Percentiles rank a stretch among this genome's conserved stretches.
phyloP scores from a whole-genome alignment of 768 basidiomycete species.

The Calocybe gangraenosa region DNA sequence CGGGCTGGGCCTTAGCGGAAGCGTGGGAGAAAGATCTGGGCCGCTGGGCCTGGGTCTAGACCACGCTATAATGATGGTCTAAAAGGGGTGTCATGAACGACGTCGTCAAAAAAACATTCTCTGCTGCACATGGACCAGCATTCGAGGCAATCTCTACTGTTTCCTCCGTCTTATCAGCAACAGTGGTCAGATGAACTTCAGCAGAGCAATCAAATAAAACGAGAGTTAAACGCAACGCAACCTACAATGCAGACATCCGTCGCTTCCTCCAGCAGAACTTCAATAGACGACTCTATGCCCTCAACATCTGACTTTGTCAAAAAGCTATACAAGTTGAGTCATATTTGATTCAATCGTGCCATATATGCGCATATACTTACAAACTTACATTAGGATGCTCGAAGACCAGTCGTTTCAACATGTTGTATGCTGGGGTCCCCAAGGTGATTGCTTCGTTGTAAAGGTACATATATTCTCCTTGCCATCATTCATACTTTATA shows the following conservation, averaged over 20 bases:
- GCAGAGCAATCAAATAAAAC: too few species aligned
- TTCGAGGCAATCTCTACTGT: background rate
- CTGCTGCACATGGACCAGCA: too few species aligned
- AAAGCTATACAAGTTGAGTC: constrained; percentile 81
- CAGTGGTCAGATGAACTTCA: too few species aligned
- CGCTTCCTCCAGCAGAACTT: background rate
- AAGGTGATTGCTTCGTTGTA: constrained; percentile 87
- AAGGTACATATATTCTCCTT: constrained; percentile 40
- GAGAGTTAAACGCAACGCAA: too few species aligned
- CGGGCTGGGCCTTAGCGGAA: too few species aligned
- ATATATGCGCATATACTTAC: background rate
- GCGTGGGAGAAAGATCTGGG: too few species aligned
- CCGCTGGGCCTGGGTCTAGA: too few species aligned
- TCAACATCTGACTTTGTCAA: constrained; percentile 93
- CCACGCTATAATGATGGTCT: too few species aligned
- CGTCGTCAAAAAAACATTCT: too few species aligned
- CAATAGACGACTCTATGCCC: constrained; percentile 70
- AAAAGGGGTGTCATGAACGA: too few species aligned
- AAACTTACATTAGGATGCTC: constrained; percentile 66
- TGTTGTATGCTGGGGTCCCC: constrained; percentile 80
- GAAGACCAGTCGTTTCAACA: constrained; percentile 70
- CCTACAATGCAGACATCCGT: too few species aligned
- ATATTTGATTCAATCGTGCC: background rate
- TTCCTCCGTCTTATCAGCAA: background rate
- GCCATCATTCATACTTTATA: background rate